These are phyloP conservation scores for Amphibolis antarctica DNA, from an alignment of 106 monocot genomes.

Conservation along the genomic window DNA sequence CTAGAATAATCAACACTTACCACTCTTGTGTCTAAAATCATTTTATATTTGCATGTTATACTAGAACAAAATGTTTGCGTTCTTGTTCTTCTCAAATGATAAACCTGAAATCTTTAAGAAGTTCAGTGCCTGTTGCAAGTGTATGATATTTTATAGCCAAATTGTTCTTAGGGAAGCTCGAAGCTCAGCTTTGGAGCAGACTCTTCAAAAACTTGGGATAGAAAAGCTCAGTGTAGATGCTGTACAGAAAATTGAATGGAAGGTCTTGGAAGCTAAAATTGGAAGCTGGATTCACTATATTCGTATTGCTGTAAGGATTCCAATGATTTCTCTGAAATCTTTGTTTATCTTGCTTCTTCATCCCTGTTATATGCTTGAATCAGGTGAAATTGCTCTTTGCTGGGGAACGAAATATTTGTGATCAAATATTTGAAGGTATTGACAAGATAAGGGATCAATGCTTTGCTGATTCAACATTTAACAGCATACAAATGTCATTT, in stretches of 20 bases:
- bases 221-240: conserved; percentile 57
- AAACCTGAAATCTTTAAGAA: too few relatives aligned
- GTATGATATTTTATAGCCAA: too few relatives aligned
- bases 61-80: too few relatives aligned
- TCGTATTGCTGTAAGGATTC: conserved; percentile 50
- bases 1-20: too few relatives aligned
- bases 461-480: conserved; percentile 61
- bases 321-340: background rate
- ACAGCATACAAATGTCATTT: conserved; percentile 53
- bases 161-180: conserved; percentile 36
- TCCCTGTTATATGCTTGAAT: conserved; percentile 13
- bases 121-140: too few relatives aligned
- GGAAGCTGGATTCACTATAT: conserved; percentile 60
- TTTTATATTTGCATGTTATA: too few relatives aligned
- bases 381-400: conserved; percentile 91
- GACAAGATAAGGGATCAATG: conserved; percentile 47
- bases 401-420: conserved; percentile 73
- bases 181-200: conserved; percentile 41
- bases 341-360: background rate
- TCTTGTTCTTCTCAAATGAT: too few relatives aligned
- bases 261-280: conserved; percentile 60
- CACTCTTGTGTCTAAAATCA: too few relatives aligned
- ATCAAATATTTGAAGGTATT: conserved; percentile 71
- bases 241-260: conserved; percentile 63
- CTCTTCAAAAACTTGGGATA: conserved; percentile 48